Conservation (phyloP, 2,329 filamentous ascomycete species). For the Setomelanomma holmii region DNA sequence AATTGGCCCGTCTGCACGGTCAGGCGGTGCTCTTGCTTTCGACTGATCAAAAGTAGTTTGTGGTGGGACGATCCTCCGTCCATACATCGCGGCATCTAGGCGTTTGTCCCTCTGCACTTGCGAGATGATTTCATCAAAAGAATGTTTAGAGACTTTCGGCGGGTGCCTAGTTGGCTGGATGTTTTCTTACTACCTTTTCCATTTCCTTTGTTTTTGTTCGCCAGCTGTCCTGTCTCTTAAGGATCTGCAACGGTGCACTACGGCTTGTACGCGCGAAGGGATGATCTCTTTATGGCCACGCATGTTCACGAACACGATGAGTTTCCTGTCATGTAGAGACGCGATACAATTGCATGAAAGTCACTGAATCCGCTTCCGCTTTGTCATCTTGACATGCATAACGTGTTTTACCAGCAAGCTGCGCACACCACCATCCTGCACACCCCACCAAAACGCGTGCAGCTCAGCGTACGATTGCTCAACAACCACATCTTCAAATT, state of each 20-base stretch:
- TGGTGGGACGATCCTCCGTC: slow-evolving; percentile 41
- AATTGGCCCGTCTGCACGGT: slow-evolving; percentile 42
- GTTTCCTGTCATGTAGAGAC: slow-evolving; percentile 49
- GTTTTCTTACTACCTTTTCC: slow-evolving; percentile 37
- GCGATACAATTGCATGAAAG: slow-evolving; percentile 45
- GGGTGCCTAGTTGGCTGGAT: slow-evolving; percentile 39
- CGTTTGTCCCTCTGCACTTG: slow-evolving; percentile 50
- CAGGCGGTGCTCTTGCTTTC: slow-evolving; percentile 37
- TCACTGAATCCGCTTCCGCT: slow-evolving; percentile 20
- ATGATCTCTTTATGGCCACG: slow-evolving; percentile 42
- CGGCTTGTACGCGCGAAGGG: slow-evolving; percentile 41
- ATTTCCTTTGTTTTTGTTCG: slow-evolving; percentile 43
- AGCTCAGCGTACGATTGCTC: no score
- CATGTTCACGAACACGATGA: slow-evolving; percentile 48
- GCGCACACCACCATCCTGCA: no score
- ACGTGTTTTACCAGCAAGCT: no score
- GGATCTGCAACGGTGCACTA: slow-evolving; percentile 46
- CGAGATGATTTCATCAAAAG: slow-evolving; percentile 49
- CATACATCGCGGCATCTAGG: slow-evolving; percentile 50
- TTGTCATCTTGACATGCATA: slow-evolving; percentile 10
- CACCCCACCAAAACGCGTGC: neutral
- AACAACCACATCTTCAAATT: no score
- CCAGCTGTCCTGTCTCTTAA: slow-evolving; percentile 36
- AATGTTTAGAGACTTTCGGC: slow-evolving; percentile 45
- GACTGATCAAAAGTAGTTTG: slow-evolving; percentile 46